A percentile compares a stretch with the other conserved stretches of the same genome.
Conservation (phyloP, 345 rosid species). For the Cardamine occulta region DNA sequence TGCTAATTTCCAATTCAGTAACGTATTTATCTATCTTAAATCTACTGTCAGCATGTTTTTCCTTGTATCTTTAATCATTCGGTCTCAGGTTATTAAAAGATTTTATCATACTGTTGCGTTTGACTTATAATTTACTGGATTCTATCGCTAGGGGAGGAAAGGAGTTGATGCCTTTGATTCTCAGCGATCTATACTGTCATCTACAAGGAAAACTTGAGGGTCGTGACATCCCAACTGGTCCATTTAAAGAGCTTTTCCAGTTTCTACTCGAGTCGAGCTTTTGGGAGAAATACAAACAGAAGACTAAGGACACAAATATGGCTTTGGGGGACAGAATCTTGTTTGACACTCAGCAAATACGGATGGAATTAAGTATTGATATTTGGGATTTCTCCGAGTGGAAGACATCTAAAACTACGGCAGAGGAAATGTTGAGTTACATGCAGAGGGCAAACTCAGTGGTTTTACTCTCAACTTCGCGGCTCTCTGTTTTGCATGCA, state of each 20-base stretch:
- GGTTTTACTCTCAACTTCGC: slow-evolving; percentile 66
- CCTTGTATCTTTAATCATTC: slow-evolving; percentile 19
- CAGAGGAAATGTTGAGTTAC: slow-evolving; percentile 65
- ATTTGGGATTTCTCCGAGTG: slow-evolving; percentile 83
- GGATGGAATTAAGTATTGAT: slow-evolving; percentile 61
- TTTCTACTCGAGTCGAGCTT: slow-evolving; percentile 62
- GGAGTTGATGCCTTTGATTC: slow-evolving; percentile 64
- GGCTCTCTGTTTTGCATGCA: slow-evolving; percentile 67
- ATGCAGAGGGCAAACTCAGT: slow-evolving; percentile 68
- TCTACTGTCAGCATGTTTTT: slow-evolving; percentile 9
- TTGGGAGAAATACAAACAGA: slow-evolving; percentile 58
- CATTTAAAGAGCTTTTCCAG: slow-evolving; percentile 81
- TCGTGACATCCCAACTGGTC: slow-evolving; percentile 77
- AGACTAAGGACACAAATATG: slow-evolving; percentile 39
- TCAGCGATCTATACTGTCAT: slow-evolving; percentile 79
- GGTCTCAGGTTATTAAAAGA: slow-evolving; percentile 17
- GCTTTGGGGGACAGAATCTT: slow-evolving; percentile 42
- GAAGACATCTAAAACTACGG: slow-evolving; percentile 66
- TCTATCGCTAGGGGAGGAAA: slow-evolving; percentile 69
- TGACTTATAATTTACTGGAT: slow-evolving; percentile 23
- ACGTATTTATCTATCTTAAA: neutral
- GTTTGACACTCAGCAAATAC: slow-evolving; percentile 57
- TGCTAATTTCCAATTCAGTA: slow-evolving; percentile 5
- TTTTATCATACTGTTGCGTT: slow-evolving; percentile 4
- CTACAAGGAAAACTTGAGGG: slow-evolving; percentile 91